A percentile compares a stretch with the other conserved stretches of the same genome.
These are phyloP conservation scores for Neoboletus subvelutipes DNA, from an alignment of 768 basidiomycete species.

Conservation along the genomic window DNA sequence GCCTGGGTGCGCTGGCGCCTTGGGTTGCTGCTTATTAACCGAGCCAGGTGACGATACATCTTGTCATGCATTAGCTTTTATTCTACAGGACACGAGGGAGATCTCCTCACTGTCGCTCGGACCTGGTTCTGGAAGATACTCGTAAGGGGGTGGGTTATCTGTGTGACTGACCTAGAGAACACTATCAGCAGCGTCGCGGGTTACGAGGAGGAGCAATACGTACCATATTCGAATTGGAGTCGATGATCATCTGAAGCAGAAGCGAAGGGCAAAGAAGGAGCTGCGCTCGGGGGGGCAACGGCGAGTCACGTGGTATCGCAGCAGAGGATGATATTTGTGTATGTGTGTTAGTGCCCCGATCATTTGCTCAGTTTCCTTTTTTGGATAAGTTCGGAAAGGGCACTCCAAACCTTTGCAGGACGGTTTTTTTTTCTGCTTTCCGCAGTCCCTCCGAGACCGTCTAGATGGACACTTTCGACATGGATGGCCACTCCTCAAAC, in stretches of 20 bases:
- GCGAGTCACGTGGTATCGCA: slow-evolving; percentile 21
- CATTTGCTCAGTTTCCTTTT: slow-evolving; percentile 9
- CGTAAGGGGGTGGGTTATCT: slow-evolving; percentile 53
- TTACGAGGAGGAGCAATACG: not conserved
- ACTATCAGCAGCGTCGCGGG: not conserved
- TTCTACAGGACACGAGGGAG: not conserved
- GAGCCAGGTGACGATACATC: slow-evolving; percentile 5
- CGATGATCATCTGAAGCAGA: slow-evolving; percentile 25
- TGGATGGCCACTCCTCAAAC: slow-evolving; percentile 33
- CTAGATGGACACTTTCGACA: slow-evolving; percentile 12
- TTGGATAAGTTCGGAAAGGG: not conserved
- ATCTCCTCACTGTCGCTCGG: slow-evolving; percentile 27
- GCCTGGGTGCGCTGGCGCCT: slow-evolving; percentile 1
- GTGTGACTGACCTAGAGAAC: slow-evolving; percentile 16
- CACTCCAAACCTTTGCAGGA: not conserved
- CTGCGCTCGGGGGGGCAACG: not conserved
- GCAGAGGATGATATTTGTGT: slow-evolving; percentile 6
- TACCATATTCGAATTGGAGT: slow-evolving; percentile 29
- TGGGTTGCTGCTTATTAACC: slow-evolving; percentile 16
- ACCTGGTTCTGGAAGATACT: slow-evolving; percentile 34
- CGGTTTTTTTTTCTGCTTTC: not conserved
- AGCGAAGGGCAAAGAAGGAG: not conserved
- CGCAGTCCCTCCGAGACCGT: not conserved
- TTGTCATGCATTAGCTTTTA: slow-evolving; percentile 2
- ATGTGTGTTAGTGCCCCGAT: slow-evolving; percentile 16